These are phyloP conservation scores for Plasmodium ovale DNA, from an alignment of 169 alveolate genomes.

Conservation along the genomic window DNA sequence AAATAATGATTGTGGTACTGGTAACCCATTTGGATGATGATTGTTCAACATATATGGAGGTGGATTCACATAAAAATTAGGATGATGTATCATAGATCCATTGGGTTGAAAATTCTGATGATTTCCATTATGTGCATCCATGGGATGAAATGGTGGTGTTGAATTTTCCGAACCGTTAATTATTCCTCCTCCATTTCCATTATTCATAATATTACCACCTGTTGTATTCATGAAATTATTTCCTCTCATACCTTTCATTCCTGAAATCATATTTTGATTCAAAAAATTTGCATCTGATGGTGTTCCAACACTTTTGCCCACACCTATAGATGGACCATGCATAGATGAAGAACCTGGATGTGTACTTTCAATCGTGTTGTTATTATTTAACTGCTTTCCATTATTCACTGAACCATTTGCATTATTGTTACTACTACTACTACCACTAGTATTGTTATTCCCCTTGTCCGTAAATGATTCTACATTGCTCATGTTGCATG, in stretches of 20 bases:
- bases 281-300: constrained; percentile 20
- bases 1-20: constrained; percentile 43
- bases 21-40: constrained; percentile 63
- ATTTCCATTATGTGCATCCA: constrained; percentile 2
- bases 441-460: background rate
- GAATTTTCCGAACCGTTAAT: constrained; percentile 55
- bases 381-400: background rate
- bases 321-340: background rate
- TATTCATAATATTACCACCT: constrained; percentile 20
- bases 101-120: background rate
- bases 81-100: constrained; percentile 67
- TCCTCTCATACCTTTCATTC: constrained; percentile 20
- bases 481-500: background rate
- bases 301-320: background rate
- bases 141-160: constrained; percentile 19
- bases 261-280: constrained; percentile 35
- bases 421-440: constrained; percentile 3
- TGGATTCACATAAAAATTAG: constrained; percentile 20
- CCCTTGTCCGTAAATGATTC: constrained; percentile 2
- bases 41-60: constrained; percentile 35
- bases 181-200: too few relatives aligned
- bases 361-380: background rate
- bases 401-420: background rate
- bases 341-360: background rate
- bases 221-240: constrained; percentile 46